A percentile compares a stretch with the other conserved stretches of the same genome.
Evolutionary conservation across 2,329 filamentous ascomycete genomes (phyloP).

Genomic region (Penicillium sp.): DNA sequence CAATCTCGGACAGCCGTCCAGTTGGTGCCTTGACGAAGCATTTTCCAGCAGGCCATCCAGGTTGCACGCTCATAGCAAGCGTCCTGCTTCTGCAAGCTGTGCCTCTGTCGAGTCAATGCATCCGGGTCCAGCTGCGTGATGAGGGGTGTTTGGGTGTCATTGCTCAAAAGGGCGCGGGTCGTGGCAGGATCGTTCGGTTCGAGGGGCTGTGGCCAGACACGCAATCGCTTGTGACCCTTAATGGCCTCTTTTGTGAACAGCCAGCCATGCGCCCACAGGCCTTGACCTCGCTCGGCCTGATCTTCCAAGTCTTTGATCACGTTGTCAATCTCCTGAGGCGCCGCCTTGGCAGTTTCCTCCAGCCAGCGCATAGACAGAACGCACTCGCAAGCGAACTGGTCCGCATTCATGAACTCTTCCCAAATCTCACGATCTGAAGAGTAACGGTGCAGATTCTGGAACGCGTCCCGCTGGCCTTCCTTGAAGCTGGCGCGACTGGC

Average conservation of each 20-base stretch:
- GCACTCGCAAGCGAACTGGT: slow-evolving; percentile 70
- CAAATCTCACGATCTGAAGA: slow-evolving; percentile 59
- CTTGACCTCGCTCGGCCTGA: slow-evolving; percentile 65
- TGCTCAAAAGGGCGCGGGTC: slow-evolving; percentile 52
- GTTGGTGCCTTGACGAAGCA: slow-evolving; percentile 75
- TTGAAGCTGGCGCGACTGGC: slow-evolving; percentile 36
- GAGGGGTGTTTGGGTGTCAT: slow-evolving; percentile 56
- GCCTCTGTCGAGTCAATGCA: slow-evolving; percentile 70
- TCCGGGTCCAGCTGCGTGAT: slow-evolving; percentile 91
- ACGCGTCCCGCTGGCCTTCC: slow-evolving; percentile 35
- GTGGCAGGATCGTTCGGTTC: slow-evolving; percentile 57
- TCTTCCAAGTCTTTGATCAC: slow-evolving; percentile 70
- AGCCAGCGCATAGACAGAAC: slow-evolving; percentile 80
- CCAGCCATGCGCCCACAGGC: slow-evolving; percentile 83
- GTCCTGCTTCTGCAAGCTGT: slow-evolving; percentile 73
- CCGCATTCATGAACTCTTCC: slow-evolving; percentile 67
- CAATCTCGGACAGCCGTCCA: slow-evolving; percentile 72
- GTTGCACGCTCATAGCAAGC: slow-evolving; percentile 83
- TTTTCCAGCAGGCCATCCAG: slow-evolving; percentile 91
- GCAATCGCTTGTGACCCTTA: slow-evolving; percentile 79
- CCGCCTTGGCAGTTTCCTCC: slow-evolving; percentile 64
- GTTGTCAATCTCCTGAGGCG: slow-evolving; percentile 65
- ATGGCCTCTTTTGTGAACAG: slow-evolving; percentile 84
- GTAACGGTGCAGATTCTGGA: slow-evolving; percentile 48
- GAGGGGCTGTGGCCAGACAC: slow-evolving; percentile 59